phyloP scores from a whole-genome alignment of 257 asterid species.

The Penstemon davidsonii region DNA sequence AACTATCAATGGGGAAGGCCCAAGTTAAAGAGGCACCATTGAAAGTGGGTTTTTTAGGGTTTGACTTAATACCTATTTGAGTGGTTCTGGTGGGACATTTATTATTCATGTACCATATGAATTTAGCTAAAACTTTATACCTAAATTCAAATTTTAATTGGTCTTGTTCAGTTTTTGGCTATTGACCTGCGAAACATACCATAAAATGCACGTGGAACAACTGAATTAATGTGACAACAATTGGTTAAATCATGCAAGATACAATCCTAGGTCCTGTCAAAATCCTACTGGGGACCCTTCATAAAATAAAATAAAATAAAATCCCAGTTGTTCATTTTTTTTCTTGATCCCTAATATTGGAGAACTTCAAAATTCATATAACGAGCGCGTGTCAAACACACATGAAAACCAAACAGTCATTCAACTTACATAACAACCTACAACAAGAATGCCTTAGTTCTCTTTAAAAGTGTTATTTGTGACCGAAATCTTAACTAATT shows the following conservation, averaged over 20 bases:
- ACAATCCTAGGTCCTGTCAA: constrained; percentile 20
- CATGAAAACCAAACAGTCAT: too few relatives aligned
- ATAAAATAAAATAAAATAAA: background rate
- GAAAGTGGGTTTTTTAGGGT: constrained; percentile 43
- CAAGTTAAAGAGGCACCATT: constrained; percentile 38
- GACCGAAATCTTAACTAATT: constrained; percentile 23
- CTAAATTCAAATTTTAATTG: constrained; percentile 24
- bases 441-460: too few relatives aligned
- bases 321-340: background rate
- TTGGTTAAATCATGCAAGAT: constrained; percentile 40
- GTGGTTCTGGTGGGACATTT: constrained; percentile 29
- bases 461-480: background rate
- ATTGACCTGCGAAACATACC: constrained; percentile 20
- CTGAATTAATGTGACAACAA: constrained; percentile 2
- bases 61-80: constrained; percentile 32
- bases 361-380: background rate
- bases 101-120: constrained; percentile 20
- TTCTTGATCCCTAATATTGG: background rate
- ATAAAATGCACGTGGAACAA: constrained; percentile 30
- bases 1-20: constrained; percentile 25
- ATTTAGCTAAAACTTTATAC: constrained; percentile 11
- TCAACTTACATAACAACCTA: background rate
- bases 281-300: constrained; percentile 26
- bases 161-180: constrained; percentile 15
- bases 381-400: background rate